Percentiles rank a stretch among this genome's conserved stretches.
Conservation (phyloP, 2,329 filamentous ascomycete species). For the Diaporthe nobilis region DNA sequence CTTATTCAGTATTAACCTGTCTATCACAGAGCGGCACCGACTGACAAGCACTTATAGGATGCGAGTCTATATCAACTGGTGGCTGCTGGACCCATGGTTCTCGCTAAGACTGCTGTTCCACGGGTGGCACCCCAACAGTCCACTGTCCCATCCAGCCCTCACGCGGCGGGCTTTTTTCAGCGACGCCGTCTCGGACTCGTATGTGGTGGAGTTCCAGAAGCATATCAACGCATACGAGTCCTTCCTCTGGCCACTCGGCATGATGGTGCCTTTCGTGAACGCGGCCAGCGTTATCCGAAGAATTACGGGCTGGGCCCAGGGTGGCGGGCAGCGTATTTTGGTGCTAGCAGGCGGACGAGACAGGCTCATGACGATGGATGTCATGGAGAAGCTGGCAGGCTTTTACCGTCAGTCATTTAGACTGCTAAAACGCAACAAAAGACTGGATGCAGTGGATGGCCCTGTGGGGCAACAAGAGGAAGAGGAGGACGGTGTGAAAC, state of each 20-base stretch:
- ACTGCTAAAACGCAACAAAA: neutral
- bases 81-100: constrained; percentile 63
- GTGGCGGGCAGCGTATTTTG: constrained; percentile 51
- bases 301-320: constrained; percentile 48
- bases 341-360: constrained; percentile 49
- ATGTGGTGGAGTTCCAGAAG: constrained; percentile 58
- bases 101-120: constrained; percentile 61
- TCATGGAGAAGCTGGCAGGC: constrained; percentile 2
- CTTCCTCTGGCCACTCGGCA: constrained; percentile 65
- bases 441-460: neutral
- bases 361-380: constrained; percentile 3
- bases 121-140: constrained; percentile 64
- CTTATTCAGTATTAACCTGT: neutral
- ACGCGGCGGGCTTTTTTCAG: constrained; percentile 67
- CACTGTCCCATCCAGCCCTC: constrained; percentile 64
- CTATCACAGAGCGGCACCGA: neutral
- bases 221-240: constrained; percentile 64
- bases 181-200: constrained; percentile 54
- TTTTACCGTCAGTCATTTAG: neutral
- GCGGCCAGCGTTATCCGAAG: constrained; percentile 56
- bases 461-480: neutral
- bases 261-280: constrained; percentile 60
- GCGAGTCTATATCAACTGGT: constrained; percentile 62
- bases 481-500: neutral
- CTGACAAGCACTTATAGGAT: neutral